Percentiles rank a stretch among this genome's conserved stretches.
phyloP scores from a whole-genome alignment of 2,329 filamentous ascomycete species.

The Neocatenulostroma microsporum region DNA sequence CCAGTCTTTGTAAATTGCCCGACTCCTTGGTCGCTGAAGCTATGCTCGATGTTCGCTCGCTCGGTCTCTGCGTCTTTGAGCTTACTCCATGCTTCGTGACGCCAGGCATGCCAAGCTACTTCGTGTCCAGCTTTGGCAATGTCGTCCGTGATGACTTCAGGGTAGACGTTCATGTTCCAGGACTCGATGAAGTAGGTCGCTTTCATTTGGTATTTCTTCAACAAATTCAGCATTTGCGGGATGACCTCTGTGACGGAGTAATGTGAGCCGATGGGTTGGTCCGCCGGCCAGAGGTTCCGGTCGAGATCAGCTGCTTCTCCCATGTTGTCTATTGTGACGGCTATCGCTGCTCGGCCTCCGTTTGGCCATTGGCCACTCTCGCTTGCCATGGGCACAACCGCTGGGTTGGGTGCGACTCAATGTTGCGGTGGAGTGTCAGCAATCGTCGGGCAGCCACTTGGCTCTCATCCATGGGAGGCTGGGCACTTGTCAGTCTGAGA shows the following conservation, averaged over 20 bases:
- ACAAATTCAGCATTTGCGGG: conserved; percentile 22
- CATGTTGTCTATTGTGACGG: conserved; percentile 30
- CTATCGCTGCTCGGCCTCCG: conserved; percentile 21
- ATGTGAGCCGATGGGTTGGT: conserved; percentile 23
- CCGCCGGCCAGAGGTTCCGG: conserved; percentile 21
- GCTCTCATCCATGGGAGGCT: too few species aligned
- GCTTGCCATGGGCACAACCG: too few species aligned
- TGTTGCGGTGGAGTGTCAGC: too few species aligned
- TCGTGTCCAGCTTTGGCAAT: conserved; percentile 24
- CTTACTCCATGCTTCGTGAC: conserved; percentile 28
- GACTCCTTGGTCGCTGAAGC: conserved; percentile 21
- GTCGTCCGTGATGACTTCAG: conserved; percentile 14
- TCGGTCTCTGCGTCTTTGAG: conserved; percentile 21
- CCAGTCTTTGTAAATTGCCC: conserved; percentile 9
- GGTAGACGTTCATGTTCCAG: conserved; percentile 26
- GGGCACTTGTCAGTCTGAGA: too few species aligned
- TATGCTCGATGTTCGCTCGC: conserved; percentile 21
- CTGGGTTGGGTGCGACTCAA: too few species aligned
- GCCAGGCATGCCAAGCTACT: conserved; percentile 28
- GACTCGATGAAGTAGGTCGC: conserved; percentile 29
- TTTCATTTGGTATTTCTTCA: conserved; percentile 21
- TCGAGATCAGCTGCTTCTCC: conserved; percentile 30
- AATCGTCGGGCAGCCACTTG: too few species aligned
- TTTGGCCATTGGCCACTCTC: conserved; percentile 25
- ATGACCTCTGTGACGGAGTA: conserved; percentile 23